phyloP scores from a whole-genome alignment of 805 yeast species.

The Wickerhamomyces canadensis region DNA sequence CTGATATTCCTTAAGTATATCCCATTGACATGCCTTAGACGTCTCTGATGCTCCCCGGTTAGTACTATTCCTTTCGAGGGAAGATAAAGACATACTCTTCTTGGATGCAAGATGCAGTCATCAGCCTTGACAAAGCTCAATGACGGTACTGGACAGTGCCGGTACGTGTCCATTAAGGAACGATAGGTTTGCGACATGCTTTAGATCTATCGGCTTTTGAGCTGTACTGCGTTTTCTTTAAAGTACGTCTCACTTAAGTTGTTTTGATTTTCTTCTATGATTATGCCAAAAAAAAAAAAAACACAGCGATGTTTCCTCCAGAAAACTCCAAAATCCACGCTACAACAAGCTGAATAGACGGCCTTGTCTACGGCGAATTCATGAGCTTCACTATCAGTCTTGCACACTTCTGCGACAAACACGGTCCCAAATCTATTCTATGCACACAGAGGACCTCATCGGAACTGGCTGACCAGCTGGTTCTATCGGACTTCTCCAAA shows the following conservation, averaged over 20 bases:
- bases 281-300: neutral
- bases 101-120: slow-evolving; percentile 14
- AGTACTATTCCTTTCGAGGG: no score
- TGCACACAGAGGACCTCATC: slow-evolving; percentile 46
- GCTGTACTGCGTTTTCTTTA: neutral
- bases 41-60: slow-evolving; percentile 20
- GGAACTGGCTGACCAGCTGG: slow-evolving; percentile 20
- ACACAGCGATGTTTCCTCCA: no score
- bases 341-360: slow-evolving; percentile 21
- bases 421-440: slow-evolving; percentile 63
- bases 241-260: no score
- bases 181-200: neutral
- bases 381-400: slow-evolving; percentile 44
- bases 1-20: slow-evolving; percentile 16
- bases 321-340: neutral
- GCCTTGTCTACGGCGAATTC: no score
- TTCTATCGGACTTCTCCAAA: slow-evolving; percentile 37
- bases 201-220: neutral
- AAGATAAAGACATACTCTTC: slow-evolving; percentile 17
- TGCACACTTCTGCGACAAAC: slow-evolving; percentile 75
- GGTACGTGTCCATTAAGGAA: neutral
- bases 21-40: slow-evolving; percentile 18
- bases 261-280: no score
- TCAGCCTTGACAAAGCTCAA: slow-evolving; percentile 6
- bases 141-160: neutral